Base-by-base conservation (phyloP, 805 yeast genomes). In the Sugiyamaella floridensis region DNA sequence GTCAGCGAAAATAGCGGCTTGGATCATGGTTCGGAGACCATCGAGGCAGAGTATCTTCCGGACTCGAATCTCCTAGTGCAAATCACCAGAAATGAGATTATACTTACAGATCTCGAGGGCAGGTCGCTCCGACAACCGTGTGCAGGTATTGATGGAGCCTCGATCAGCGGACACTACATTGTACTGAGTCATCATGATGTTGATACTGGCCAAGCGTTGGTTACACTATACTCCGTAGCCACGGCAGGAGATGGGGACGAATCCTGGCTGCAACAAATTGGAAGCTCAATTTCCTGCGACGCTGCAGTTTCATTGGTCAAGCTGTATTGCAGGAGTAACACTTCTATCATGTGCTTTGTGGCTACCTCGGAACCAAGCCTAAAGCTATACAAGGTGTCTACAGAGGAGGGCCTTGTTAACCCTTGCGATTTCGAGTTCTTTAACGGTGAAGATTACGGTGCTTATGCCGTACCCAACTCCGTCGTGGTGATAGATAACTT, bases 1-100 rank as follows among this genome's bases (percentile, higher is more conserved):
- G 40, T 47, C 8, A 44, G 51, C 11, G 45, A 46, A 11, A 48
- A 49, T 11, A 46, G 55, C 44, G 59, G 59, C 2, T 12, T 54
- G 18, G 26, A 28, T 6, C 22, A 18, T 10, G 37, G 44, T 10
- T 12, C 34, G 10, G 49, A 52, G 44, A 52, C 58, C 8, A 32
- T 49, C 20, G 26, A 53, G 3, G 45, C 51, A 4, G 44, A 40
- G 16, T 19, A 40, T n/a, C 15, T 52, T 16, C 40, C 43, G n/a
- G 32, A 40, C 14, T 40, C 52, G 16, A 9, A 37, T n/a, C 16
- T 41, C 14, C 45, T 51, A 9, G 32, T 55, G 12, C 54, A 52
- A n/a, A 46, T 52, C 6, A 45, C 46, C 1, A 34, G n/a, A 16
- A 22, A 26, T 18, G 44, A 29, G 19, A 45, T 55, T 10, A 20